phyloP scores from a whole-genome alignment of 805 yeast genomes.

The Jamesozyma rosinii region DNA sequence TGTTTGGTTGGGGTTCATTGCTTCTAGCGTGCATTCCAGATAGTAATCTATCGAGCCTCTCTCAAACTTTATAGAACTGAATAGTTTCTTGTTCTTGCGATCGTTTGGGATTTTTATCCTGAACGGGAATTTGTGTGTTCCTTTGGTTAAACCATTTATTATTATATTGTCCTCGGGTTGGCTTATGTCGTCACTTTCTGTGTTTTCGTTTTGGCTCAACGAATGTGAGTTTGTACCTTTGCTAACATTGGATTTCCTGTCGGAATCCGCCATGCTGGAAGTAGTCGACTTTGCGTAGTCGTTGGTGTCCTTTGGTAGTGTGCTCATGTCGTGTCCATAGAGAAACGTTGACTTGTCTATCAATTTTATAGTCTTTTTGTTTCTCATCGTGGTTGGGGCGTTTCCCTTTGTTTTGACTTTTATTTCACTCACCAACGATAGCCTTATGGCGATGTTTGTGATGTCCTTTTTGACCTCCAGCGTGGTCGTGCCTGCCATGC shows the following conservation, averaged over 20 bases:
- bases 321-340: constrained; percentile 37
- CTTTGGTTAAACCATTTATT: constrained; percentile 50
- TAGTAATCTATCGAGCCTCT: constrained; percentile 70
- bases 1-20: constrained; percentile 8
- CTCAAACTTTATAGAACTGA: constrained; percentile 72
- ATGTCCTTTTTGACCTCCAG: constrained; percentile 48
- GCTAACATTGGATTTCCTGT: background rate
- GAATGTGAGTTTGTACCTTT: background rate
- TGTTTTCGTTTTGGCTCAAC: background rate
- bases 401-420: constrained; percentile 43
- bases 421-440: constrained; percentile 49
- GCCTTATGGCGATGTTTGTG: constrained; percentile 39
- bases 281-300: background rate
- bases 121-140: constrained; percentile 84
- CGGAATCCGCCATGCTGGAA: background rate
- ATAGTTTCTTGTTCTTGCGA: constrained; percentile 40
- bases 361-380: constrained; percentile 44
- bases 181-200: background rate
- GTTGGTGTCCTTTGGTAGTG: constrained; percentile 7
- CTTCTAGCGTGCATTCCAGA: constrained; percentile 29
- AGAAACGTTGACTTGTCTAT: constrained; percentile 51
- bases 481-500: constrained; percentile 53
- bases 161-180: constrained; percentile 2
- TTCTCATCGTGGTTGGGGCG: constrained; percentile 37
- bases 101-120: constrained; percentile 64